phyloP scores from a whole-genome alignment of 164 flowering plant genomes.

The Euptelea pleiosperma region DNA sequence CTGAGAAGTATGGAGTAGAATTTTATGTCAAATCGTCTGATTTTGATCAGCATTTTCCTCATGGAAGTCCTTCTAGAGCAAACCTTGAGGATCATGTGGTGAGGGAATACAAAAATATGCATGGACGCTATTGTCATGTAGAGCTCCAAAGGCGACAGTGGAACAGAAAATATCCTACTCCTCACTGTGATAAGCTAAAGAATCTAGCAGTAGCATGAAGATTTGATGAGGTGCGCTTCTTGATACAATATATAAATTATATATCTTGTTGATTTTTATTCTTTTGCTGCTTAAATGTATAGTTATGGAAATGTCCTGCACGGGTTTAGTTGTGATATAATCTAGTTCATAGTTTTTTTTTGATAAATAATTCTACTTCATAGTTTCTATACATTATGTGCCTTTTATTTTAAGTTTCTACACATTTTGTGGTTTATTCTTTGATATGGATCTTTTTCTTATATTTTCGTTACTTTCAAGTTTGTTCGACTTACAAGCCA shows the following conservation, averaged over 20 bases:
- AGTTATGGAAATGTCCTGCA: neutral
- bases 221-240: constrained; percentile 19
- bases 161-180: constrained; percentile 74
- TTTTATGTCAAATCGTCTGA: constrained; percentile 72
- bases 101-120: constrained; percentile 64
- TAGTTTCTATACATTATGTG: no score
- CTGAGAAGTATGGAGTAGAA: constrained; percentile 64
- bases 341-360: no score
- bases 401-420: no score
- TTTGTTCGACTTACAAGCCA: no score
- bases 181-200: constrained; percentile 81
- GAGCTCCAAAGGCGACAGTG: constrained; percentile 86
- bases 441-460: no score
- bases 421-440: no score
- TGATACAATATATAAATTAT: neutral
- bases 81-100: constrained; percentile 62
- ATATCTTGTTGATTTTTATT: neutral
- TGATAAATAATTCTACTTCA: no score
- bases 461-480: no score
- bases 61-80: constrained; percentile 54
- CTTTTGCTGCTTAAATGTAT: neutral
- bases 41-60: constrained; percentile 69
- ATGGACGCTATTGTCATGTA: constrained; percentile 75
- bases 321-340: neutral
- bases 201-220: constrained; percentile 48